Evolutionary conservation across 441 rosid species (phyloP).

Genomic region (Gossypium trilobum): DNA sequence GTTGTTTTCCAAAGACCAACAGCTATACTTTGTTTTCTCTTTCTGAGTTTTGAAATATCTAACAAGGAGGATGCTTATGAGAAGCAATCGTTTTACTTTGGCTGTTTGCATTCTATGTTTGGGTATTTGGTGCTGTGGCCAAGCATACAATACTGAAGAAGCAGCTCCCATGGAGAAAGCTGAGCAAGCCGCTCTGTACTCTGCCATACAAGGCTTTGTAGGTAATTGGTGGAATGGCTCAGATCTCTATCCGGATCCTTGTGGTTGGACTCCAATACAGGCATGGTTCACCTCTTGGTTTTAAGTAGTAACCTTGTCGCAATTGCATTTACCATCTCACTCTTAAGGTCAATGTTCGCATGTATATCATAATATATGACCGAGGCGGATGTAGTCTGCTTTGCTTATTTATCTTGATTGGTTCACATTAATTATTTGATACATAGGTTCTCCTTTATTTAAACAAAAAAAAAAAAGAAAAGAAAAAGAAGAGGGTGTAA

Average conservation of each 20-base stretch:
- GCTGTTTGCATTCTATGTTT: constrained; percentile 31
- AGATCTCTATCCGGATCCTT: constrained; percentile 86
- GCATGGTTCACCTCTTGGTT: constrained; percentile 22
- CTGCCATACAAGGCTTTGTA: constrained; percentile 73
- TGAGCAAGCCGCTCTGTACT: constrained; percentile 60
- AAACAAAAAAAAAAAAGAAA: neutral
- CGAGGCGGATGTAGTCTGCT: no score
- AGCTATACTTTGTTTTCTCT: neutral
- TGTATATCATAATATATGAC: neutral
- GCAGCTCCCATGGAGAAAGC: constrained; percentile 69
- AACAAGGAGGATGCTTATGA: constrained; percentile 22
- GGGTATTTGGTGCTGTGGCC: constrained; percentile 30
- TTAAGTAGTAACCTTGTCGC: neutral
- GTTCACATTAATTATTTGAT: neutral
- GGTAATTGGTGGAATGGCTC: constrained; percentile 88
- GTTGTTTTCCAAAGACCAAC: constrained; percentile 5
- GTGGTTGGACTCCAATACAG: constrained; percentile 99
- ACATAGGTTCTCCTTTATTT: neutral
- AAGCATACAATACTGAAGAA: constrained; percentile 33
- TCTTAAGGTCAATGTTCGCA: neutral
- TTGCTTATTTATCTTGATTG: neutral
- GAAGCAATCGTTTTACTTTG: constrained; percentile 19
- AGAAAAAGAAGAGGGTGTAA: neutral
- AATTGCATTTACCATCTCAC: constrained; percentile 18
- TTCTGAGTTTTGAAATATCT: neutral